A percentile compares a stretch with the other conserved stretches of the same genome.
Evolutionary conservation across 1,139 yeast species (phyloP).

Genomic region (Pichia norvegensis): DNA sequence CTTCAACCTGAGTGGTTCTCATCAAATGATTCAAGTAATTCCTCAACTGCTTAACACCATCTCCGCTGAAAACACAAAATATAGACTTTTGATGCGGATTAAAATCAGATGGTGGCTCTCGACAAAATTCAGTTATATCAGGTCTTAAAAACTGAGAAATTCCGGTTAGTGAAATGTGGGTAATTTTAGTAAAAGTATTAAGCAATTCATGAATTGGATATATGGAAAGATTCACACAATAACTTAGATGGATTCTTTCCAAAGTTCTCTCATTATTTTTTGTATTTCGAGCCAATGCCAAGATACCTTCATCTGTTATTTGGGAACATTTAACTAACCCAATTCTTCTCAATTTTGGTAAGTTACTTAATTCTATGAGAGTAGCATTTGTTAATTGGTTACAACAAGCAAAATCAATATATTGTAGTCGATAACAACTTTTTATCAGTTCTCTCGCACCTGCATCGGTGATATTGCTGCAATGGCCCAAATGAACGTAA

Average conservation of each 20-base stretch:
- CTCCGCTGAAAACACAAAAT: conserved; percentile 91
- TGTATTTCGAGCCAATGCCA: conserved; percentile 69
- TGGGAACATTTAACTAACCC: conserved; percentile 89
- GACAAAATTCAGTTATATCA: conserved; percentile 80
- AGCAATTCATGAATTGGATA: conserved; percentile 65
- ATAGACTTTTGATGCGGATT: conserved; percentile 78
- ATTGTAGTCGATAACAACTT: conserved; percentile 78
- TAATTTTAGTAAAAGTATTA: conserved; percentile 74
- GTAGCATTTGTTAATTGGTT: conserved; percentile 82
- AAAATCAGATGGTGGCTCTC: conserved; percentile 93
- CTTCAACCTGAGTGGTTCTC: conserved; percentile 26
- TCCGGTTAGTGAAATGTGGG: conserved; percentile 86
- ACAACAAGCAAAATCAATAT: conserved; percentile 93
- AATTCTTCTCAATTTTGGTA: conserved; percentile 80
- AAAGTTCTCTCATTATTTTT: conserved; percentile 67
- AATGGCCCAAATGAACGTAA: conserved; percentile 90
- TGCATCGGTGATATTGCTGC: conserved; percentile 80
- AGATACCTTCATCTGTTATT: conserved; percentile 80
- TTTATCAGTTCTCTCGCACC: conserved; percentile 74
- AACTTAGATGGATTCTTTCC: conserved; percentile 88
- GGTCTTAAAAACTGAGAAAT: conserved; percentile 79
- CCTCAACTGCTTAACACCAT: conserved; percentile 54
- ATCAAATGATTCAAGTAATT: conserved; percentile 24
- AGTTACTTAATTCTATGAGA: conserved; percentile 63
- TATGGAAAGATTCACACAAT: conserved; percentile 74